Base-by-base conservation (phyloP, 768 basidiomycete genomes). In the Daedaleopsis sinensis region DNA sequence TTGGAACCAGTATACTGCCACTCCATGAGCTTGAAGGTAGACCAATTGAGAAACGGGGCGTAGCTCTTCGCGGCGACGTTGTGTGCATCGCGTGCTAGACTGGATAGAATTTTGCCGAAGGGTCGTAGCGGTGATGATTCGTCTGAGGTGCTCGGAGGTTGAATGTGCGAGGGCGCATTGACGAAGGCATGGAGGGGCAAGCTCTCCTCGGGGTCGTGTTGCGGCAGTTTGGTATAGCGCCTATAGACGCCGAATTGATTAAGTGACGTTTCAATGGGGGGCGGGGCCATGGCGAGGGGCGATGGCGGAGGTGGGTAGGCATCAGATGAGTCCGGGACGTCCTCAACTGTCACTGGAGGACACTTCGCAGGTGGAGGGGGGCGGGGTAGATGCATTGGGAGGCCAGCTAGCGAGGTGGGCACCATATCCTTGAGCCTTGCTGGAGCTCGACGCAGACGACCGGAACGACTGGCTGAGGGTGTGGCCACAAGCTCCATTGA, bases 1-100 rank as follows among this genome's bases (percentile, higher is more conserved):
- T 47, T 67, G 4, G 66, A 69, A 0, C 72, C 69, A 6, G 65
- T 62, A 32, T 71, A 74, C 7, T 66, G 59, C 76, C 76, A 77
- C 1, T 57, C 11, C 68, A 72, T 64, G 19, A 72, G 71, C 1
- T 68, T 67, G 36, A 67, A 72, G 5, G 53, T 54, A 0, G 71
- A 47, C 38, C 53, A 51, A 44, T 67, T 70, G 4, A 21, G 43
- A 35, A 65, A 67, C 0, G 55, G 55, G 18, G 46, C 36, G 18
- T 18, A 32, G 6, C 19, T 15, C 39, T 44, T 6, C 5, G 35
- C 15, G 3, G 42, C 21, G 1, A 13, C 19, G 7, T 9, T 9
- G 3, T 4, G 36, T 0, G 52, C 37, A 15, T n/a, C 9, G 6
- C 16, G 13, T 0, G 37, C 12, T 1, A 23, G 16, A 10, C 8